Evolutionary conservation across 2,329 filamentous ascomycete species (phyloP).

Genomic region (Lasiodiplodia sp.): DNA sequence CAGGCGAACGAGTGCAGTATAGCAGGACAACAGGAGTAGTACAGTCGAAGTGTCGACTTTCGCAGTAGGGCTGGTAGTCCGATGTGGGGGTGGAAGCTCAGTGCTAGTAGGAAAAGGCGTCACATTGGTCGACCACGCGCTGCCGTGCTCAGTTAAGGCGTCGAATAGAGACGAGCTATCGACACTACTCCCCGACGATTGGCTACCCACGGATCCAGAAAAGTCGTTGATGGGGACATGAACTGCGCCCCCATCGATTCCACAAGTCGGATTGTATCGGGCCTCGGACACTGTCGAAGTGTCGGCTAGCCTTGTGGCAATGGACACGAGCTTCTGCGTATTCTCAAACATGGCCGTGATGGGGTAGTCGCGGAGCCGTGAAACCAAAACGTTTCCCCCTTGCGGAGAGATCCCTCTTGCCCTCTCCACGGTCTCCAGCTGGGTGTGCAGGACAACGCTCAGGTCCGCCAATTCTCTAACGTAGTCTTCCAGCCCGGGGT

Average conservation of each 20-base stretch:
- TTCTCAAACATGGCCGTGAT: not conserved
- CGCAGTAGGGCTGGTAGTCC: not conserved
- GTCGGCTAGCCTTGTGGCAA: not conserved
- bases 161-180: not conserved
- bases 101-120: not conserved
- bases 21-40: constrained; percentile 3
- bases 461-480: not conserved
- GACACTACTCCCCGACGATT: not conserved
- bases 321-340: constrained; percentile 5
- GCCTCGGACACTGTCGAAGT: not conserved
- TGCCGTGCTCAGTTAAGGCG: not conserved
- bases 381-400: not conserved
- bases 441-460: not conserved
- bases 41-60: not conserved
- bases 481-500: not conserved
- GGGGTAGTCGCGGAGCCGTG: constrained; percentile 1
- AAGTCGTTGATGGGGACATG: not conserved
- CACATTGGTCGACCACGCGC: not conserved
- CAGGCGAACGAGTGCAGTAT: not conserved
- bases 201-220: not conserved
- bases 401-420: not conserved
- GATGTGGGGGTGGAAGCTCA: not conserved
- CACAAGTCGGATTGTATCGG: not conserved
- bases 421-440: not conserved
- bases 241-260: not conserved